A percentile compares a stretch with the other conserved stretches of the same genome.
phyloP scores from a whole-genome alignment of 192 early-diverging fungal genomes.

The Entomortierella lignicola region DNA sequence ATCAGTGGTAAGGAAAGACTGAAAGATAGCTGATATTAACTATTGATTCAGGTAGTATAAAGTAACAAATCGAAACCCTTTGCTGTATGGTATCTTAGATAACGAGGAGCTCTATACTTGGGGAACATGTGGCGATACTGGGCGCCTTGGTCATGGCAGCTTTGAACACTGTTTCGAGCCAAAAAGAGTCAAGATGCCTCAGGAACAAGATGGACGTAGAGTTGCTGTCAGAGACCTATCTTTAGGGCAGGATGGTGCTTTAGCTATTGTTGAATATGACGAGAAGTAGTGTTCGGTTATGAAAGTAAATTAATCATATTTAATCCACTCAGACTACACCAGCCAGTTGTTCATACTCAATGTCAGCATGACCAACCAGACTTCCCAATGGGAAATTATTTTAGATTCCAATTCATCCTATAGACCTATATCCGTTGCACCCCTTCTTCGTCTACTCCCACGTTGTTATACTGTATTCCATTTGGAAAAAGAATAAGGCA shows the following conservation, averaged over 20 bases:
- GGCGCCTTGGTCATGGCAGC: conserved; percentile 45
- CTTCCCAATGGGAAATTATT: too few species aligned
- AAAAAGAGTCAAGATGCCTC: conserved; percentile 30
- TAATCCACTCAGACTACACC: too few species aligned
- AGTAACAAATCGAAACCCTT: not conserved
- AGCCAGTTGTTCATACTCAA: too few species aligned
- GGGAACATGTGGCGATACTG: conserved; percentile 46
- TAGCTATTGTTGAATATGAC: conserved; percentile 35
- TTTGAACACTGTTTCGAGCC: conserved; percentile 39
- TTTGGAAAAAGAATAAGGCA: too few species aligned
- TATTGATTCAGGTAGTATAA: not conserved
- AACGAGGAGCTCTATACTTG: conserved; percentile 43
- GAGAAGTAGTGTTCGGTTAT: not conserved
- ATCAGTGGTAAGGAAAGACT: conserved; percentile 54
- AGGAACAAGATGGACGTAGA: conserved; percentile 15
- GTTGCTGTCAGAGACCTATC: conserved; percentile 37
- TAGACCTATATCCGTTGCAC: too few species aligned
- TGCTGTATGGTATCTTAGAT: conserved; percentile 9
- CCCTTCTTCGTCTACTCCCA: too few species aligned
- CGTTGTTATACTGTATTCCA: too few species aligned
- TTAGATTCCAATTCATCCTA: too few species aligned
- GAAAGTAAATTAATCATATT: too few species aligned
- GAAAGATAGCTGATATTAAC: too few species aligned
- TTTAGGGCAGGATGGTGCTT: conserved; percentile 37
- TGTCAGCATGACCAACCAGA: too few species aligned